Percentiles rank a stretch among this genome's conserved stretches.
These are phyloP conservation scores for Blepharisma japonicum DNA, from an alignment of 73 alveolate species.

Conservation along the genomic window DNA sequence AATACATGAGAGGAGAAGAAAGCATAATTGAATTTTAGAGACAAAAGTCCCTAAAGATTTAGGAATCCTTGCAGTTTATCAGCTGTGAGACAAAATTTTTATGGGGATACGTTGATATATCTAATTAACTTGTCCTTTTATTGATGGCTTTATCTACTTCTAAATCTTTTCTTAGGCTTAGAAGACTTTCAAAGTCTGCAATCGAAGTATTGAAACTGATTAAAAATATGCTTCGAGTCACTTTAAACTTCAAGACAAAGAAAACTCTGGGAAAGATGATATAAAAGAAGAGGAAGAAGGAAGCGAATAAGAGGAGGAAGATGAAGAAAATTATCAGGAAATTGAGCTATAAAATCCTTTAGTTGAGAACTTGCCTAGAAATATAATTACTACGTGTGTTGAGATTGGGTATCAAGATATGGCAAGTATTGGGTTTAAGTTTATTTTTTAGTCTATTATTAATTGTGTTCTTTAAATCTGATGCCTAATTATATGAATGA, in stretches of 20 bases:
- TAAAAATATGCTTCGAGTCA: conserved; percentile 55
- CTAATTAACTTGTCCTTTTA: conserved; percentile 61
- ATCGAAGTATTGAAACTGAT: conserved; percentile 64
- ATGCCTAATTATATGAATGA: too few species aligned
- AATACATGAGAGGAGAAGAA: conserved; percentile 56
- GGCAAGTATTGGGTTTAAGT: conserved; percentile 57
- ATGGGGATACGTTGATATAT: conserved; percentile 69
- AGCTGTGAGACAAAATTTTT: conserved; percentile 72
- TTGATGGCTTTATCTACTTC: conserved; percentile 74
- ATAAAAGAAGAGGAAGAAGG: conserved; percentile 39
- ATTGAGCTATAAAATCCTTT: too few species aligned
- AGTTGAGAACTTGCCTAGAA: conserved; percentile 36
- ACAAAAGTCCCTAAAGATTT: conserved; percentile 77
- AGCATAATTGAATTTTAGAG: conserved; percentile 34
- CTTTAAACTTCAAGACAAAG: conserved; percentile 69
- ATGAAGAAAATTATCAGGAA: background rate
- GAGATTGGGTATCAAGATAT: conserved; percentile 84
- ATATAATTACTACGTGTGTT: conserved; percentile 71
- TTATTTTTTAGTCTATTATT: too few species aligned
- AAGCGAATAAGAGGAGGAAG: conserved; percentile 42
- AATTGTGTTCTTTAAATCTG: too few species aligned
- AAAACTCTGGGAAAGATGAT: conserved; percentile 57
- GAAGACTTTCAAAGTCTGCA: conserved; percentile 67
- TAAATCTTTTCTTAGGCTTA: conserved; percentile 62
- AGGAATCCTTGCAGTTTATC: conserved; percentile 62